Base-by-base conservation (phyloP, 306 rosid species). In the Prosopis cineraria region DNA sequence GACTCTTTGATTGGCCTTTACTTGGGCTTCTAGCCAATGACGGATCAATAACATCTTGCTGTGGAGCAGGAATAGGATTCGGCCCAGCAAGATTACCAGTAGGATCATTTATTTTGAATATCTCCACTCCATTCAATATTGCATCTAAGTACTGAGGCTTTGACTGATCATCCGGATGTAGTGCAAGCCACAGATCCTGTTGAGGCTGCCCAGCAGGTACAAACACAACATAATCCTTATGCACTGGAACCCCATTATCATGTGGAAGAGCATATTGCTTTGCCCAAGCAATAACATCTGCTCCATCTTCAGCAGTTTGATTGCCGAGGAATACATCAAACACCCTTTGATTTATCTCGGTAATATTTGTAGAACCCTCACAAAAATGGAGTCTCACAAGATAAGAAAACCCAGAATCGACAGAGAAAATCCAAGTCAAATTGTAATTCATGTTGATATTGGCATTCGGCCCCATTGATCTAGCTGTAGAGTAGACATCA, bases 341-440 rank as follows among this genome's bases (percentile, higher is more conserved):
- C 50, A 88, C 96, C 72, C 93, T 87, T 68, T 93, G 91, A 82
- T 96, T 90, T 9, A 13, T 0, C 73, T 60, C 72, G 41, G 83
- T 81, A 29, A 96, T 80, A 65, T 45, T 81, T 4, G 77, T 13
- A 1, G 85, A 34, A 41, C 84, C 82, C 88, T 96, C 99, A 75
- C 97, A 93, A 77, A 96, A 93, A 81, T 96, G 97, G 55, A 96
- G 97, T 82, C 99, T 86, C 73, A 91, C 98, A 72, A 96, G 90
- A 90, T 93, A 93, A 22, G 73, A 76, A 83, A 93, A 96, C 67
- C 94, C 96, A 0, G 97, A 70, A 75, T 93, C 98, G 12, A 95
- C 77, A 0, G 92, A 62, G 73, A 93, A 84, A 70, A 93, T 70
- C 99, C 99, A 95, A 77, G 91, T 91, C 86, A 95, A 73, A 73